phyloP scores from a whole-genome alignment of 2,329 filamentous ascomycete genomes.

The Diplodia scrobiculata region DNA sequence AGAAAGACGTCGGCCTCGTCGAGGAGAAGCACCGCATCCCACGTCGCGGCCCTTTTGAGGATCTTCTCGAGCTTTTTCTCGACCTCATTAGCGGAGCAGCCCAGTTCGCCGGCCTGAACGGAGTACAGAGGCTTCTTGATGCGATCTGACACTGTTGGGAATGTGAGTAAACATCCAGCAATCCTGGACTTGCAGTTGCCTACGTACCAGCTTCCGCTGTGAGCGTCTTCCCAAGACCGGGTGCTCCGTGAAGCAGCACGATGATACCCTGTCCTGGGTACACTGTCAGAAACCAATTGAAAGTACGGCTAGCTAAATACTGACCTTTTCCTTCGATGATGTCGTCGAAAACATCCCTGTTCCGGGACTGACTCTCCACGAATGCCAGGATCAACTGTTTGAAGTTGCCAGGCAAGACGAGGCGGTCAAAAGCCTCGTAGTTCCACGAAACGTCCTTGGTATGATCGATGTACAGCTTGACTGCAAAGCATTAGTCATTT shows the following conservation, averaged over 20 bases:
- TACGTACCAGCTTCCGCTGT: constrained; percentile 18
- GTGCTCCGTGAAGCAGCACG: constrained; percentile 22
- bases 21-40: constrained; percentile 56
- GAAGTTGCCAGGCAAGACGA: constrained; percentile 38
- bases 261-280: constrained; percentile 23
- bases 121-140: constrained; percentile 51
- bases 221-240: constrained; percentile 27
- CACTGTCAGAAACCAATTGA: not conserved
- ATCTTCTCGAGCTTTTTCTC: constrained; percentile 52
- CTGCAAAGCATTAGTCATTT: not conserved
- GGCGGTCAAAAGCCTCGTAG: constrained; percentile 38
- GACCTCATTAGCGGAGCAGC: constrained; percentile 49
- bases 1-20: constrained; percentile 60
- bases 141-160: constrained; percentile 37
- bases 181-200: no score
- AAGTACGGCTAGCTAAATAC: not conserved
- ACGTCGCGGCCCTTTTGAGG: constrained; percentile 55
- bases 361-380: constrained; percentile 34
- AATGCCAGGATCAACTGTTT: constrained; percentile 38
- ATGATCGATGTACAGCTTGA: constrained; percentile 32
- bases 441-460: constrained; percentile 39
- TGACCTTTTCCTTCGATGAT: constrained; percentile 41
- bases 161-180: not conserved
- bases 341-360: constrained; percentile 36
- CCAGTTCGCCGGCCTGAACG: constrained; percentile 54